Evolutionary conservation across 1,284 basidiomycete species (phyloP), one percentile per base, ranked within the genome.

Genomic region (Ganoderma lucidum): DNA sequence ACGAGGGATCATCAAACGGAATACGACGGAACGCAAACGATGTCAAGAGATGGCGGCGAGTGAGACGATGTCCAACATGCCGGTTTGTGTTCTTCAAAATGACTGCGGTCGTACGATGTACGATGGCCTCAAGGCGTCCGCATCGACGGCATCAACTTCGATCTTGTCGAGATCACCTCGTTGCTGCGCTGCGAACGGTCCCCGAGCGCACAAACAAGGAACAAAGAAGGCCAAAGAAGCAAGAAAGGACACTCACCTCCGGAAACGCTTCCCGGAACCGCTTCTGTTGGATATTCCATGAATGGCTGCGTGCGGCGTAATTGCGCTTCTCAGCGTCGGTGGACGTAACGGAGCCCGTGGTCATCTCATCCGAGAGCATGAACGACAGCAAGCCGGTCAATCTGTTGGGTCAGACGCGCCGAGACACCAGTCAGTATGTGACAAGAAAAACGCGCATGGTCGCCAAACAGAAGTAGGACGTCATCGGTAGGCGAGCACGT

Each of bases 341-440:
- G 0, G 94, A 92, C 19, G 89, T 94, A 58, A 97, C 90, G 0
- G 94, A 95, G 14, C 96, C 96, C 0, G 96, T 97, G 0, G 96
- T 98, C 89, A 98, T 96, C 84, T 98, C 96, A 76, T 98, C 96
- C 2, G 94, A 93, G 65, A 97, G 88, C 97, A 98, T 98, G 83
- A 98, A 98, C 6, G 95, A 96, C 56, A 98, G 84, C 30, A 98
- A 86, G 41, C 96, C 96, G n/a, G 96, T 97, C 73, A 98, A 87
- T 81, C 96, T 97, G 75, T 73, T 65, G 28, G 41, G 68, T 64
- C 45, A 63, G 61, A 70, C 42, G 37, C n/a, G 10, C 12, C 23
- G 66, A n/a, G 19, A 9, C 8, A 55, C 23, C 30, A 37, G 37
- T 63, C 17, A 35, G 32, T 10, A 12, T 58, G 23, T 44, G 28